Base-by-base conservation (phyloP, 2,329 filamentous ascomycete genomes). In the Penicillium sp. region DNA sequence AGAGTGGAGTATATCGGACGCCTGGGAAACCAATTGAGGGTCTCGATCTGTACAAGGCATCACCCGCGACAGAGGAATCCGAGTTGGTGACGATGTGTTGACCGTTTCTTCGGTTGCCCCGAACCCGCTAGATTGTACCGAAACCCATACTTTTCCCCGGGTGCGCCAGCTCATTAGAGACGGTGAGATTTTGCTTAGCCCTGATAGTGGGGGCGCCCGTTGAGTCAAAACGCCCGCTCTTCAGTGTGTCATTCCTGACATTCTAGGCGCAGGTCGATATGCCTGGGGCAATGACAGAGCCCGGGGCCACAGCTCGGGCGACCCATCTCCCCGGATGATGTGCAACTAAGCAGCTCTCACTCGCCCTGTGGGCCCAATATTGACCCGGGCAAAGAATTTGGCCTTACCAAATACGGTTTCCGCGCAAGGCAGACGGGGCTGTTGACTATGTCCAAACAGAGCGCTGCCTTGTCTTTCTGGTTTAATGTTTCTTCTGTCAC, bases 371-470 rank as follows among this genome's bases (percentile, higher is more conserved):
- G 57, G 54, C 57, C 57, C 47, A 51, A 39, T 56, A 11, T 29
- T 42, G 47, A 52, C 56, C 54, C 54, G 43, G 54, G 54, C 47
- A 16, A 47, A 22, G 29, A 51, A 39, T 39, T 11, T 36, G 21
- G 13, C 24, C 27, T 52, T 55, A 58, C 59, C 61, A 36, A 49
- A 63, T 54, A 43, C 49, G 58, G 61, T 38, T 16, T 38, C 39
- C 47, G 47, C 47, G 47, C 54, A 44, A 59, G 60, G 60, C 54
- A 51, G 60, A 54, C 50, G 58, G 50, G 60, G 55, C 57, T 57
- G 50, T 54, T 55, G 45, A 34, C 48, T 50, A 39, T 47, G 38
- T 42, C 40, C 40, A 40, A 49, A 42, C 16, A 39, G 40, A 32
- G 32, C 51, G 54, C 42, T 50, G 49, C 54, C 57, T 61, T 52